phyloP scores from a whole-genome alignment of 2,329 filamentous ascomycete genomes.

The Fusarium palustre region DNA sequence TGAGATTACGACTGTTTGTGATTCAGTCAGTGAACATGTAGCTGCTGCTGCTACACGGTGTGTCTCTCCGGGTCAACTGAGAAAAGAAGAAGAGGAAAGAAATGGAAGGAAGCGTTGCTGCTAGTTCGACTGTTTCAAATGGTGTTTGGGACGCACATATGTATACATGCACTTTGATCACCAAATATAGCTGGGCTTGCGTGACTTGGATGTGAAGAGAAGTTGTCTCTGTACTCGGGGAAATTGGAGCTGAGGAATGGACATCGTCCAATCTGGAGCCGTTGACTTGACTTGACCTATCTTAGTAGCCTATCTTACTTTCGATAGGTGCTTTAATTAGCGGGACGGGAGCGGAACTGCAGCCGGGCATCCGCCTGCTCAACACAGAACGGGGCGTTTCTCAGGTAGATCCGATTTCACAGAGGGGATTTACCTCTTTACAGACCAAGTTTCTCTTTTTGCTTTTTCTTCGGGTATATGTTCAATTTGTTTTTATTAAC shows the following conservation, averaged over 20 bases:
- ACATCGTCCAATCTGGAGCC: slow-evolving; percentile 7
- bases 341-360: slow-evolving; percentile 13
- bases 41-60: slow-evolving; percentile 5
- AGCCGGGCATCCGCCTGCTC: slow-evolving; percentile 27
- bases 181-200: slow-evolving; percentile 25
- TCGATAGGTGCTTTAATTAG: slow-evolving; percentile 24
- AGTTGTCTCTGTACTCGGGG: slow-evolving; percentile 19
- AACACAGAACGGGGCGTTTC: slow-evolving; percentile 5
- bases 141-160: slow-evolving; percentile 28
- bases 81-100: not conserved
- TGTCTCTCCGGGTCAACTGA: slow-evolving; percentile 10
- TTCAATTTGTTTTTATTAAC: slow-evolving; percentile 25
- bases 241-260: slow-evolving; percentile 11
- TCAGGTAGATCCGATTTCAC: slow-evolving; percentile 1
- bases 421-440: not conserved
- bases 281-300: not conserved
- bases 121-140: slow-evolving; percentile 22
- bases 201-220: slow-evolving; percentile 23
- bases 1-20: slow-evolving; percentile 20
- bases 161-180: slow-evolving; percentile 12
- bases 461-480: not conserved
- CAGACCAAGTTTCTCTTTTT: not conserved
- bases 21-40: not conserved
- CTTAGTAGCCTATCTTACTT: not conserved
- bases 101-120: not conserved